These are phyloP conservation scores for Colletotrichum agaves DNA, from an alignment of 2,329 filamentous ascomycete species.

Conservation along the genomic window DNA sequence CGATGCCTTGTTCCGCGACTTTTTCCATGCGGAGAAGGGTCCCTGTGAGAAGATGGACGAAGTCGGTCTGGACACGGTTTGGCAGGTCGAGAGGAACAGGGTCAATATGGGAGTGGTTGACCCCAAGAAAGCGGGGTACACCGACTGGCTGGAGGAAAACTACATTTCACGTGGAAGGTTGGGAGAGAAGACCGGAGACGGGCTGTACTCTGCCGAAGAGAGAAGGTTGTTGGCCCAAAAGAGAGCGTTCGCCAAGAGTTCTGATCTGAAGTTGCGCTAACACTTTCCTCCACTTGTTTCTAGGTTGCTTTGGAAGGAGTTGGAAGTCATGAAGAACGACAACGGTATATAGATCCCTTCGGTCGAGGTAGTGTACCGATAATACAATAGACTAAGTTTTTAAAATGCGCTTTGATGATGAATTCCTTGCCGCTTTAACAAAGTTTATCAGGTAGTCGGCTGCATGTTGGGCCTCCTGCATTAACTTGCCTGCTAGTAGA, in stretches of 20 bases:
- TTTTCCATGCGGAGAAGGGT: constrained; percentile 44
- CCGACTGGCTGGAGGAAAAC: constrained; percentile 42
- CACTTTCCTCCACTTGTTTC: not conserved
- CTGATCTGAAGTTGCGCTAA: constrained; percentile 6
- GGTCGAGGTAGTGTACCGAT: no score
- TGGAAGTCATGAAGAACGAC: not conserved
- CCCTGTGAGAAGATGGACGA: constrained; percentile 49
- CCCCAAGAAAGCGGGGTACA: constrained; percentile 22
- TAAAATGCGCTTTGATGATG: no score
- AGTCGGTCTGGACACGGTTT: constrained; percentile 47
- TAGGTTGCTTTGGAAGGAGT: not conserved
- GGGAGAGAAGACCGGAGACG: constrained; percentile 46
- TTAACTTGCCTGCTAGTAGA: no score
- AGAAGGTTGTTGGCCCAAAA: constrained; percentile 40
- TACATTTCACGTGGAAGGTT: constrained; percentile 43
- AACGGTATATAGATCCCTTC: not conserved
- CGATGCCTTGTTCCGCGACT: constrained; percentile 46
- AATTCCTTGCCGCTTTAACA: no score
- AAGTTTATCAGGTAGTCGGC: no score
- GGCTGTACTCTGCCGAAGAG: constrained; percentile 42
- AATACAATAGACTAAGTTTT: no score
- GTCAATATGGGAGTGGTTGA: constrained; percentile 36
- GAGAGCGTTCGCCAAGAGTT: constrained; percentile 29
- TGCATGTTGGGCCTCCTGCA: no score
- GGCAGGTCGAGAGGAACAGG: constrained; percentile 43